phyloP scores from a whole-genome alignment of 257 asterid species.

The Coffea eugenioides region DNA sequence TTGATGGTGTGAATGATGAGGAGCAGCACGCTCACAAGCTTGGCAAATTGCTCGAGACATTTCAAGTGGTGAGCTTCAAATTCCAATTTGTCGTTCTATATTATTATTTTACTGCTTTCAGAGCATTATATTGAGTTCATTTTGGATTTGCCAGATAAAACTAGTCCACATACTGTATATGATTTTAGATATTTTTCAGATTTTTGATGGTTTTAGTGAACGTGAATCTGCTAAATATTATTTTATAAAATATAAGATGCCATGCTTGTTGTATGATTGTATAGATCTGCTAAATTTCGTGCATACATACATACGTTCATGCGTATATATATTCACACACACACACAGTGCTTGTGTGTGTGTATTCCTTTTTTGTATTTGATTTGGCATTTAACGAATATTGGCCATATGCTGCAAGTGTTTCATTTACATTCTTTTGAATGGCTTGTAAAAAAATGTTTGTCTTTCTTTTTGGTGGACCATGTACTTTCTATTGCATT shows the following conservation, averaged over 20 bases:
- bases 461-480: neutral
- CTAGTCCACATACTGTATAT: neutral
- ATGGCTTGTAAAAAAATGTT: neutral
- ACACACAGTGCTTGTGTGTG: too few relatives aligned
- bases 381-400: neutral
- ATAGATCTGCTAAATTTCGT: neutral
- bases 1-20: slow-evolving; percentile 84
- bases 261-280: neutral
- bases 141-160: neutral
- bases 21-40: slow-evolving; percentile 94
- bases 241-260: too few relatives aligned
- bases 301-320: too few relatives aligned
- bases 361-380: neutral
- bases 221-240: neutral
- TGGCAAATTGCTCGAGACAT: slow-evolving; percentile 68
- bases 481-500: neutral
- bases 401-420: neutral
- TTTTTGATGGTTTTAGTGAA: neutral
- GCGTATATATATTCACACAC: too few relatives aligned
- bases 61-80: slow-evolving; percentile 60
- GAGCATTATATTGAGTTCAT: neutral
- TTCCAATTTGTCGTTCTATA: neutral
- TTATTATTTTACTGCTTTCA: slow-evolving; percentile 1
- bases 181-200: neutral
- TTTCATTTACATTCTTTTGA: neutral